These are phyloP conservation scores for Eimeria brunetti DNA, from an alignment of 169 alveolate species.

Conservation along the genomic window DNA sequence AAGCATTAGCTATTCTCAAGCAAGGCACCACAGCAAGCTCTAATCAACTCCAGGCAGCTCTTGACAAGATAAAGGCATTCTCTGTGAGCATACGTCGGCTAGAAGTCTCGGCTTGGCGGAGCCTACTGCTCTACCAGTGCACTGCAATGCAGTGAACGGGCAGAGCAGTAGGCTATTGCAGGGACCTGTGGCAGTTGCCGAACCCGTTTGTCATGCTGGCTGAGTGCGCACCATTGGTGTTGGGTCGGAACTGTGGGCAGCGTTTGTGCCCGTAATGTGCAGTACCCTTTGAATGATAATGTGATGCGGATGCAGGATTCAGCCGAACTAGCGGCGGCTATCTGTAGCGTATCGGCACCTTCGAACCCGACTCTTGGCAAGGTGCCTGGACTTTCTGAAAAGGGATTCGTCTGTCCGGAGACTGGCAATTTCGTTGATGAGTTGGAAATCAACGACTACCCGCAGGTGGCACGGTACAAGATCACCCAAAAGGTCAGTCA, in stretches of 20 bases:
- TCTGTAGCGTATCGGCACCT: constrained; percentile 76
- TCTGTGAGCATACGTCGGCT: background rate
- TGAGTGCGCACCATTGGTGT: background rate
- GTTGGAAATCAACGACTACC: constrained; percentile 94
- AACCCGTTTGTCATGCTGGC: background rate
- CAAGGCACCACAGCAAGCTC: constrained; percentile 75
- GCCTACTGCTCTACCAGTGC: background rate
- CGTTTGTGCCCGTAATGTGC: background rate
- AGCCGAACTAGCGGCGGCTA: constrained; percentile 70
- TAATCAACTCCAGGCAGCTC: constrained; percentile 63
- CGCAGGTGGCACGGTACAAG: constrained; percentile 92
- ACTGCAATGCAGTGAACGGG: background rate
- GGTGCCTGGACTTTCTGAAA: constrained; percentile 80
- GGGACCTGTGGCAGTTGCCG: too few species aligned
- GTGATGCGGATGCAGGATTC: constrained; percentile 41
- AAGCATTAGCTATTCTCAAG: constrained; percentile 65
- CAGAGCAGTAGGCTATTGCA: too few species aligned
- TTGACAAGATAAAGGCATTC: constrained; percentile 66
- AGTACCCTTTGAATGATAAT: background rate
- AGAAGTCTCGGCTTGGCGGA: background rate
- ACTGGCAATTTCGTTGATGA: constrained; percentile 91
- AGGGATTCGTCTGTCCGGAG: constrained; percentile 78
- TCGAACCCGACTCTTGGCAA: constrained; percentile 81
- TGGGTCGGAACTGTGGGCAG: background rate
- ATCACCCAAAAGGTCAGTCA: constrained; percentile 88